A percentile compares a stretch with the other conserved stretches of the same genome.
phyloP scores from a whole-genome alignment of 257 asterid genomes.

The Solanum raphanifolium region DNA sequence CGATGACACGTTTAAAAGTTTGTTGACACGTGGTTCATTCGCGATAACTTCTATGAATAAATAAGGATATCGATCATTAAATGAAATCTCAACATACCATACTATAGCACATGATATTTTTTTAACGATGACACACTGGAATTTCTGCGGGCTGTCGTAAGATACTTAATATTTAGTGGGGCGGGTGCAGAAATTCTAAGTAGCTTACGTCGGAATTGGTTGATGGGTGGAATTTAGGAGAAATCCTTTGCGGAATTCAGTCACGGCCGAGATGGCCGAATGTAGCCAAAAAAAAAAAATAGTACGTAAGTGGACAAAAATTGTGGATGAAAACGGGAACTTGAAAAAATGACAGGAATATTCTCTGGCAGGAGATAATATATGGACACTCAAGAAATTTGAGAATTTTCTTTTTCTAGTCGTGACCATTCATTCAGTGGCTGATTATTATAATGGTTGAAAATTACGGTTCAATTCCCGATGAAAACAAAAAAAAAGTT shows the following conservation, averaged over 20 bases:
- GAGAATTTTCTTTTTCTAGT: background rate
- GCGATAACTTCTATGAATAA: background rate
- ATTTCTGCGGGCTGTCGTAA: background rate
- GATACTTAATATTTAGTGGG: background rate
- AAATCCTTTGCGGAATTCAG: background rate
- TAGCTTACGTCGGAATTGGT: background rate
- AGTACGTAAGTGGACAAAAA: background rate
- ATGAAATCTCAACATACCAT: background rate
- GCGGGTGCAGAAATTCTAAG: background rate
- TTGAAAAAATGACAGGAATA: conserved; percentile 7
- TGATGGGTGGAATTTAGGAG: background rate
- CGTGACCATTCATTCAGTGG: background rate
- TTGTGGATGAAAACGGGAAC: background rate
- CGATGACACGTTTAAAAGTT: background rate
- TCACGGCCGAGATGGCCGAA: conserved; percentile 3
- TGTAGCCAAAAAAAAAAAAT: background rate
- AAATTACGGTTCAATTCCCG: background rate
- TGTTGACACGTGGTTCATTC: background rate
- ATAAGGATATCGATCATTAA: background rate
- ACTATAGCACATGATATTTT: background rate
- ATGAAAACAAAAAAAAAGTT: background rate
- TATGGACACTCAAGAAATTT: background rate
- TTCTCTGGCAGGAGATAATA: conserved; percentile 5
- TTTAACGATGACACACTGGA: background rate
- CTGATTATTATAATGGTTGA: background rate